A percentile compares a stretch with the other conserved stretches of the same genome.
phyloP scores from a whole-genome alignment of 2,329 filamentous ascomycete species.

The Mollisiaceae sp. region DNA sequence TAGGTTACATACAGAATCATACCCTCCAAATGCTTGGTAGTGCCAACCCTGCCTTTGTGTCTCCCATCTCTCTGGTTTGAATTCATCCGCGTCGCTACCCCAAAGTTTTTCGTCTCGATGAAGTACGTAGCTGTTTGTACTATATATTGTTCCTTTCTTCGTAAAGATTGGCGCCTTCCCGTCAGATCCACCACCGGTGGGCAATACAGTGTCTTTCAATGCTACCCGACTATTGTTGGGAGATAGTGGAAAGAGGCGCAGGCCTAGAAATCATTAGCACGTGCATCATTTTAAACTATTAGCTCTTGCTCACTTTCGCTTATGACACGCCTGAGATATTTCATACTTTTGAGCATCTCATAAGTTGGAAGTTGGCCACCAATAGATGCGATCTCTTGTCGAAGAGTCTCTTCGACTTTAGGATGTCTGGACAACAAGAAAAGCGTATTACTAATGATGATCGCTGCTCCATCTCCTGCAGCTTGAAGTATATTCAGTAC shows the following conservation, averaged over 20 bases:
- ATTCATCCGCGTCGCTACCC: slow-evolving; percentile 58
- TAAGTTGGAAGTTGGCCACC: neutral
- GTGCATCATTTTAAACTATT: neutral
- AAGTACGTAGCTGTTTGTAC: slow-evolving; percentile 38
- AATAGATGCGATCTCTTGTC: neutral
- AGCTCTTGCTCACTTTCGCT: neutral
- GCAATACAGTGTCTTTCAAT: slow-evolving; percentile 46
- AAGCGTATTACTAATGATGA: slow-evolving; percentile 1
- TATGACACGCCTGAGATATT: neutral
- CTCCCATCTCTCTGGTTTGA: slow-evolving; percentile 50
- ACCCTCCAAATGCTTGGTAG: slow-evolving; percentile 5
- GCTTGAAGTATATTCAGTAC: neutral
- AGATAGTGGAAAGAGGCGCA: slow-evolving; percentile 48
- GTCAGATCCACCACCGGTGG: slow-evolving; percentile 43
- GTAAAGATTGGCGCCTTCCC: slow-evolving; percentile 41
- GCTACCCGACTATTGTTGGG: slow-evolving; percentile 40
- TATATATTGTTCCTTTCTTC: slow-evolving; percentile 34
- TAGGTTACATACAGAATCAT: neutral
- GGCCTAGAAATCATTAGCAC: slow-evolving; percentile 5
- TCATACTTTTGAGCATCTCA: neutral
- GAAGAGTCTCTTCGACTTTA: neutral
- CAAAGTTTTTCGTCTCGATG: slow-evolving; percentile 60
- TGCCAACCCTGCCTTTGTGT: slow-evolving; percentile 19
- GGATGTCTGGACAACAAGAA: neutral
- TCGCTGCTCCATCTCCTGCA: neutral